A percentile compares a stretch with the other conserved stretches of the same genome.
Conservation (phyloP, 257 asterid genomes). For the Dorcoceras hygrometricum region DNA sequence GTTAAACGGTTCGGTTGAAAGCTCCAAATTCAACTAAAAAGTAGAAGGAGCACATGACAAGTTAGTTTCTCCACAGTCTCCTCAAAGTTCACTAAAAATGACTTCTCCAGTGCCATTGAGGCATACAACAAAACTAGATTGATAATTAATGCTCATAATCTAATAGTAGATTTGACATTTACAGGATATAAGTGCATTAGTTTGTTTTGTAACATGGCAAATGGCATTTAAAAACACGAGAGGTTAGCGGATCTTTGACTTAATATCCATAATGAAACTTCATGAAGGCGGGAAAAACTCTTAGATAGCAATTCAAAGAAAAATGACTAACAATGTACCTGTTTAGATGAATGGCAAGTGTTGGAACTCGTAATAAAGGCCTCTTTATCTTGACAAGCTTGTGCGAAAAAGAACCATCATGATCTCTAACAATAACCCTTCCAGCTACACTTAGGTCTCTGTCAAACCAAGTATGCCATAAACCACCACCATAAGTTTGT, state of each 20-base stretch:
- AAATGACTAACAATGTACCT: conserved; percentile 43
- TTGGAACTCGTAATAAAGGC: conserved; percentile 92
- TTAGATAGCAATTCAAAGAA: conserved; percentile 6
- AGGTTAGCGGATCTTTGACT: conserved; percentile 12
- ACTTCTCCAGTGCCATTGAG: conserved; percentile 2
- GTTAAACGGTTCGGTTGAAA: too few species aligned
- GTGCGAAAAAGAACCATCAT: conserved; percentile 80
- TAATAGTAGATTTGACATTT: neutral
- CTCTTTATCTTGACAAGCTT: conserved; percentile 84
- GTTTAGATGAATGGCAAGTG: conserved; percentile 93
- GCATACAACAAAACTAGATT: neutral
- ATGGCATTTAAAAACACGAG: conserved; percentile 5
- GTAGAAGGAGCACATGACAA: conserved; percentile 14
- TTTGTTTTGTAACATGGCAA: conserved; percentile 14
- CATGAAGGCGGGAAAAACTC: conserved; percentile 15
- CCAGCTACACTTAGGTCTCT: conserved; percentile 96
- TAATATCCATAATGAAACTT: conserved; percentile 9
- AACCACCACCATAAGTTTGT: conserved; percentile 93
- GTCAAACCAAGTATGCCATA: conserved; percentile 99
- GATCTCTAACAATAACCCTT: conserved; percentile 76
- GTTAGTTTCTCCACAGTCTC: conserved; percentile 11
- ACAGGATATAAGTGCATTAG: conserved; percentile 1
- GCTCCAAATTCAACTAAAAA: conserved; percentile 1
- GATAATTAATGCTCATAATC: neutral
- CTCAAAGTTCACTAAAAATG: conserved; percentile 17